Conservation (phyloP, 2,329 filamentous ascomycete species). For the Alternaria conjuncta region DNA sequence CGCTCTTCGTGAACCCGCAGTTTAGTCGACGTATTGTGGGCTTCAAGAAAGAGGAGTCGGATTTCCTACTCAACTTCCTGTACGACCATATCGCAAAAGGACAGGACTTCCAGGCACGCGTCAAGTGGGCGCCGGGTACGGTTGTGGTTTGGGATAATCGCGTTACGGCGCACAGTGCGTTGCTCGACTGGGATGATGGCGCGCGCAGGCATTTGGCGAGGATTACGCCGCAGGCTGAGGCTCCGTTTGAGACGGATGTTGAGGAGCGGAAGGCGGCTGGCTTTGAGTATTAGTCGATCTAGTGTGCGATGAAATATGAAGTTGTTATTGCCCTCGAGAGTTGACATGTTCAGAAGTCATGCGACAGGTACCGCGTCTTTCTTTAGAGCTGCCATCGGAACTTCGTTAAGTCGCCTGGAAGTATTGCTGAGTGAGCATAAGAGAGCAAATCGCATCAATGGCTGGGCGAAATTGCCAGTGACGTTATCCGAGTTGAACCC, state of each 20-base stretch:
- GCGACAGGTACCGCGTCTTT: neutral
- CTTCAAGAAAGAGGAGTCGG: constrained; percentile 85
- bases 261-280: constrained; percentile 34
- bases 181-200: constrained; percentile 82
- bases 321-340: neutral
- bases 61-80: constrained; percentile 76
- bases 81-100: constrained; percentile 76
- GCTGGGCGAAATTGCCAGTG: neutral
- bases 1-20: constrained; percentile 81
- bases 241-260: constrained; percentile 70
- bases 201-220: constrained; percentile 79
- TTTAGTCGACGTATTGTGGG: constrained; percentile 84
- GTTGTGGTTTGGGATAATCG: constrained; percentile 90
- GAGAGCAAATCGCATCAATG: neutral
- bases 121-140: constrained; percentile 80
- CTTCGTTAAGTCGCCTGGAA: neutral
- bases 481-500: no score
- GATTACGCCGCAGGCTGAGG: constrained; percentile 83
- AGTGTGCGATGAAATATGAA: neutral
- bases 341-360: neutral
- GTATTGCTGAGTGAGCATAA: no score
- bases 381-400: neutral
- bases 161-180: constrained; percentile 77
- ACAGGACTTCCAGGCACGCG: constrained; percentile 73
- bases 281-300: constrained; percentile 25